Evolutionary conservation across 2,329 filamentous ascomycete species (phyloP), one percentile per base, ranked within the genome.

Genomic region (Calonectria henricotiae): DNA sequence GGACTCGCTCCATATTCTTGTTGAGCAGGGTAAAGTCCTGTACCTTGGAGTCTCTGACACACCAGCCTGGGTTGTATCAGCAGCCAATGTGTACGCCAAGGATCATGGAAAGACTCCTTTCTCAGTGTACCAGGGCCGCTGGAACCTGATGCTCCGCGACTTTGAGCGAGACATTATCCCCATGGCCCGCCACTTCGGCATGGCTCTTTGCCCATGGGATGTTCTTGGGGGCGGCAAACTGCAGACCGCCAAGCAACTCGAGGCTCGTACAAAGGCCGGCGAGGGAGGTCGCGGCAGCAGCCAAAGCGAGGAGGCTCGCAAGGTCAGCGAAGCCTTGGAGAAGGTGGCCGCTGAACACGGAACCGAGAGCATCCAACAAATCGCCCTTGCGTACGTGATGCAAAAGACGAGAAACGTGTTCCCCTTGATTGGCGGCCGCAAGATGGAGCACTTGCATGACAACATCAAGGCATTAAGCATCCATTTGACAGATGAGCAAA

Each of bases 401-500:
- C 78, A 83, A 71, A 90, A 89, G 81, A 81, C 85, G 0, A 83
- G 84, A 0, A 51, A 89, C 70, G 87, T 89, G 23, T 86, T 87
- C 71, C 88, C 88, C 0, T 85, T 90, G 55, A 76, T 89, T 12
- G 88, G 88, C 2, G 86, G 85, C 0, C 80, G 87, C 13, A 89
- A 86, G 74, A 75, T 87, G 32, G 86, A 88, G 73, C 87, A 90
- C 66, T 75, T 89, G 11, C 76, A 84, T 66, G 83, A 84, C 17
- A 91, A 90, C 75, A 89, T 92, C 68, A 82, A 87, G 75, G 89
- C 88, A 0, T 75, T 92, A 66, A 82, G 77, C 5, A 77, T 91
- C 39, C 74, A 78, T 27, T 79, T 91, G 61, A 85, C 84, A 0
- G 81, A 85, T 0, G 84, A 88, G 8, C 87, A 92, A 64, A 82